Percentiles rank a stretch among this genome's conserved stretches.
Conservation (phyloP, 805 yeast genomes). For the Sugiyamaella chiloensis region DNA sequence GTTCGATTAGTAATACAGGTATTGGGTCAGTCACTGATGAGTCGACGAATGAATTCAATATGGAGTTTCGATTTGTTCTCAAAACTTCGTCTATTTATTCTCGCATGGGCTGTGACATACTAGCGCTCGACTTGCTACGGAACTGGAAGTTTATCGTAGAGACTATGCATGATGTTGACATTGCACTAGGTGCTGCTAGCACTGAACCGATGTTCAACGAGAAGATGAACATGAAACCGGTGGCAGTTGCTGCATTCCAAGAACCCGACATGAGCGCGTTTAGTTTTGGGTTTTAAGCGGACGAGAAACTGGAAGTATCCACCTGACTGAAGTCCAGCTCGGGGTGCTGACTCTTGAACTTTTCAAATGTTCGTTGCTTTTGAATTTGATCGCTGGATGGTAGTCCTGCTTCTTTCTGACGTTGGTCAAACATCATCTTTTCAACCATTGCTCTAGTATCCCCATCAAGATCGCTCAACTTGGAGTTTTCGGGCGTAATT, state of each 20-base stretch:
- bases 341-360: constrained; percentile 43
- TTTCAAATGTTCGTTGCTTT: constrained; percentile 34
- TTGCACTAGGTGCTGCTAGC: neutral
- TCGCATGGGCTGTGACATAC: constrained; percentile 88
- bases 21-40: constrained; percentile 1
- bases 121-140: constrained; percentile 58
- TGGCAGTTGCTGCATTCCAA: constrained; percentile 37
- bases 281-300: constrained; percentile 42
- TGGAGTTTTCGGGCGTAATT: constrained; percentile 41
- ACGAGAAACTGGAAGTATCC: neutral
- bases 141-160: constrained; percentile 59
- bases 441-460: constrained; percentile 44
- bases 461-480: constrained; percentile 40
- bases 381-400: constrained; percentile 39
- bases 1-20: constrained; percentile 7
- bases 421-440: constrained; percentile 48
- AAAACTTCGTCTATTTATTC: constrained; percentile 65
- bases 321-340: constrained; percentile 40
- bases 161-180: constrained; percentile 3
- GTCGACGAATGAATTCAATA: neutral
- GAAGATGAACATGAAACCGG: constrained; percentile 9
- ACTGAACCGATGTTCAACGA: constrained; percentile 1
- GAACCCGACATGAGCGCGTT: constrained; percentile 80
- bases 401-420: constrained; percentile 38
- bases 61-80: constrained; percentile 60